phyloP scores from a whole-genome alignment of 176 grass and related monocot species.

The Saccharum officinarum region DNA sequence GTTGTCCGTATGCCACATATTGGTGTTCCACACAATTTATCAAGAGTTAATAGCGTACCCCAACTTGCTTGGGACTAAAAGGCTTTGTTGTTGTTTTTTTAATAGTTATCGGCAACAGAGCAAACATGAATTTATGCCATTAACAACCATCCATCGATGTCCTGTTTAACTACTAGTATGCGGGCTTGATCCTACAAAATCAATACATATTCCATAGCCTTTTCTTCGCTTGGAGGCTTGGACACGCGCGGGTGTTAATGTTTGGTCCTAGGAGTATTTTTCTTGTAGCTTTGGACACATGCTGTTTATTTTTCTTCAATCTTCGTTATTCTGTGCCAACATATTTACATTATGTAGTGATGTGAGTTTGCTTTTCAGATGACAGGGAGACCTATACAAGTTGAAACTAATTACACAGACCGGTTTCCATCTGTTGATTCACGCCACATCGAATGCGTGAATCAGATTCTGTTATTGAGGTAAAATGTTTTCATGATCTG shows the following conservation, averaged over 20 bases:
- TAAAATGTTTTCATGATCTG: slow-evolving; percentile 40
- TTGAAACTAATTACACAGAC: slow-evolving; percentile 75
- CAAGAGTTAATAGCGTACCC: too few relatives aligned
- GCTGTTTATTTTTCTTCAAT: background rate
- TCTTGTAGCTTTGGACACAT: background rate
- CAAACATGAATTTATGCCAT: background rate
- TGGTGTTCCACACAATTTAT: background rate
- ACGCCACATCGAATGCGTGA: slow-evolving; percentile 70
- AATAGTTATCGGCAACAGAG: background rate
- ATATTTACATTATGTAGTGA: slow-evolving; percentile 20
- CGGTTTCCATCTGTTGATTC: slow-evolving; percentile 91
- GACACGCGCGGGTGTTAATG: background rate
- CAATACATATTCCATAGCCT: background rate
- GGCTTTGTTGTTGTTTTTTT: background rate
- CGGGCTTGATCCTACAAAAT: slow-evolving; percentile 19
- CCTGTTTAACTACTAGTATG: background rate
- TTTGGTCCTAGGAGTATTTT: background rate
- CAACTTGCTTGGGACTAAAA: too few relatives aligned
- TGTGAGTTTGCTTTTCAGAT: slow-evolving; percentile 57
- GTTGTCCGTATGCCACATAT: background rate
- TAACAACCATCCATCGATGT: background rate
- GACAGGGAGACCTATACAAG: slow-evolving; percentile 95
- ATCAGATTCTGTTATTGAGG: slow-evolving; percentile 97
- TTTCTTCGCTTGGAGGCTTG: background rate
- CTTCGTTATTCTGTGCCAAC: background rate